Evolutionary conservation across 345 rosid species (phyloP), one percentile per base, ranked within the genome.

Genomic region (Salix suchowensis): DNA sequence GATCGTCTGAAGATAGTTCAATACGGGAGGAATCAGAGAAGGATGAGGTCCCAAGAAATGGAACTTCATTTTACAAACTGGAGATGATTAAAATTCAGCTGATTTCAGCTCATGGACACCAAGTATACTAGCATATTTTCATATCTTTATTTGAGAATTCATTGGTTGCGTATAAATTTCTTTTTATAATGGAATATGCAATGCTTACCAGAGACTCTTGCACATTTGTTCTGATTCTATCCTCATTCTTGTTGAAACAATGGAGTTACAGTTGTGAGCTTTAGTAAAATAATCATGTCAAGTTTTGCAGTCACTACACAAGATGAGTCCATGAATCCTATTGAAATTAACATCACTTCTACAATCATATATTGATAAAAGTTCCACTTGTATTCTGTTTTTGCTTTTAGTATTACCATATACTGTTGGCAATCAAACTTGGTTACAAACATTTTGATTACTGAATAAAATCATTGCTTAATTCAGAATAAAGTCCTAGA

Each of bases 21-120:
- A 73, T 58, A 37, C 10, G 66, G 72, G 80, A 82, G 68, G 86
- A 89, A 70, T 54, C 74, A 14, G 80, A 77, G 76, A 76, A 84
- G 71, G 83, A 82, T 78, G 87, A 85, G 76, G 81, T 69, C 65
- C 75, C 78, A 23, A 82, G 48, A 73, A 90, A 70, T 58, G 87
- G 84, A 80, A 86, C 88, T 26, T 82, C 90, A 9, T 91, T 85
- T 88, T 96, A 92, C 91, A 96, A 91, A 85, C 84, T 96, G 80
- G 99, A 93, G 86, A 87, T 92, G 82, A 83, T 84, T 55, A 87
- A 91, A 80, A 88, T 96, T 83, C 92, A 88, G 80, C 88, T 93
- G 62, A 87, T 91, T 82, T 86, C 95, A 65, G 91, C 92, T 66
- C 87, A 89, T 81, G 99, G 94, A 74, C 85, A 82, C 77, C 92